These are phyloP conservation scores for Gossypium raimondii DNA, from an alignment of 345 rosid genomes.

Conservation along the genomic window DNA sequence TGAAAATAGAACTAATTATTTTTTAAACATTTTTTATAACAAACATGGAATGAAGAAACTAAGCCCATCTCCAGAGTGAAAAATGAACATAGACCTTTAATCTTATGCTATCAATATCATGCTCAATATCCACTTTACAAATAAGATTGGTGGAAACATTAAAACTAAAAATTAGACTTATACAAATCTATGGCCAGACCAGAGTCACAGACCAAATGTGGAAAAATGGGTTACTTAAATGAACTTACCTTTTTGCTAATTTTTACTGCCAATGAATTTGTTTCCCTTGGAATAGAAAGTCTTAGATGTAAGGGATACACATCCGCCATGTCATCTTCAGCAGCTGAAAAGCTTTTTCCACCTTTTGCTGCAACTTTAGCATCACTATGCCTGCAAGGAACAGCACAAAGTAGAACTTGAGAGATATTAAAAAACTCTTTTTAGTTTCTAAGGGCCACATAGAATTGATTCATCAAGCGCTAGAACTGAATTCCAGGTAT, in stretches of 20 bases:
- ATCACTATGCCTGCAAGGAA: slow-evolving; percentile 65
- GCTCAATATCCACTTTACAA: background rate
- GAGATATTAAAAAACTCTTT: background rate
- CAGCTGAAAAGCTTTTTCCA: slow-evolving; percentile 64
- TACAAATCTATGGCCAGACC: background rate
- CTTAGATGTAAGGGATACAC: slow-evolving; percentile 91
- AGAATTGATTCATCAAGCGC: slow-evolving; percentile 14
- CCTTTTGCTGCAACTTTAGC: slow-evolving; percentile 61
- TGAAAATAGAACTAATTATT: background rate
- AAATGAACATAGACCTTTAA: background rate
- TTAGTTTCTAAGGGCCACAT: slow-evolving; percentile 3
- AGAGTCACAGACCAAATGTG: slow-evolving; percentile 6
- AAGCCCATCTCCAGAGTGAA: background rate
- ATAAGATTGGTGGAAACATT: background rate
- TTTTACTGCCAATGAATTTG: slow-evolving; percentile 67
- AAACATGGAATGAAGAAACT: background rate
- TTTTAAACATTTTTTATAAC: background rate
- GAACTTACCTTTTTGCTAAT: slow-evolving; percentile 77
- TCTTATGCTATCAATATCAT: background rate
- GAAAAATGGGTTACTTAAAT: background rate
- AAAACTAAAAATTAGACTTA: background rate
- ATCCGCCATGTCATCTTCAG: slow-evolving; percentile 89
- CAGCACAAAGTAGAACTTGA: slow-evolving; percentile 13
- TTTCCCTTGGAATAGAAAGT: slow-evolving; percentile 64
- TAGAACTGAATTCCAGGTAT: background rate